Base-by-base conservation (phyloP, 331 rosid genomes). In the Malus hybrid region DNA sequence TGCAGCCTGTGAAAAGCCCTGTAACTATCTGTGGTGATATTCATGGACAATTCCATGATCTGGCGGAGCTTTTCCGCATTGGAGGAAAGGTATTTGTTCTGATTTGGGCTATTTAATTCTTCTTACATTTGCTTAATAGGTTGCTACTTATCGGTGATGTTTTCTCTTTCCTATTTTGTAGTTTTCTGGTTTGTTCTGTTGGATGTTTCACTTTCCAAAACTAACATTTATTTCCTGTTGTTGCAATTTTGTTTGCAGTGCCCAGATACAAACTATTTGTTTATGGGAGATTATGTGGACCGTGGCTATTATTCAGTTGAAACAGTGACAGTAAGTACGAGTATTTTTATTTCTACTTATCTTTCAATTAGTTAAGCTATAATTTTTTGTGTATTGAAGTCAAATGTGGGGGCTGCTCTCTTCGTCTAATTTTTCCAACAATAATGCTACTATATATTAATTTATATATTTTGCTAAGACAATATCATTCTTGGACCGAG, bases 271-370 rank as follows among this genome's bases (percentile, higher is more conserved):
- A 92, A 92, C 79, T 94, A 94, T 76, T 86, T 94, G 81, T 94
- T 94, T 66, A 94, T 94, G 97, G 99, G 99, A 78, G 99, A 94
- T 83, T 94, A 94, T 81, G 99, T 94, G 36, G 99, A 94, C 73
- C 97, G 97, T 77, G 97, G 99, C 82, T 94, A 94, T 78, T 94
- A 94, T 82, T 92, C 99, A 5, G 97, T 94, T 66, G 97, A 92
- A 85, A 94, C 97, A 11, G 97, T 92, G 32, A 94, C 97, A 30
- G 99, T 92, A 83, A 87, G 91, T 84, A 69, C 62, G 57, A 56
- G 57, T 62, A 72, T 7, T 32, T 57, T 15, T 77, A 63, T 53
- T 60, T 24, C 15, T 56, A 19, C 11, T 73, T 73, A 16, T 60
- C 56, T 5, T 42, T 26, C 57, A 22, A 58, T 73, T 10, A 15